Base-by-base conservation (phyloP, 805 yeast species). In the Yarrowia sp. region DNA sequence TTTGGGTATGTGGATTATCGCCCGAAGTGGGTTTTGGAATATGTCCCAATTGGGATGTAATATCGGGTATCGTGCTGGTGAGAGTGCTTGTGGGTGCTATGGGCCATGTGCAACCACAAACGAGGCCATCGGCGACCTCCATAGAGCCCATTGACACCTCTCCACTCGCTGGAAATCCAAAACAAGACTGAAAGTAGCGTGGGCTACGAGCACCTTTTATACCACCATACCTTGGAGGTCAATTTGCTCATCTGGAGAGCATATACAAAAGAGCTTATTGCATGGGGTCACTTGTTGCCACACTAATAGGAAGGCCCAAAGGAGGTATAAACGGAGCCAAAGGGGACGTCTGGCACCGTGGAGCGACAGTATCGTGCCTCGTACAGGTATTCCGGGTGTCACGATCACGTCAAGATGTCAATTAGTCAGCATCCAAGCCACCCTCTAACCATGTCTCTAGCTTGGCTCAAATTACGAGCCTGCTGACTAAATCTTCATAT, bases 221-320 rank as follows among this genome's bases (percentile, higher is more conserved):
- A 58, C 40, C 44, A 40, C 36, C 42, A 43, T 40, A 65, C 68
- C 68, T 65, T 65, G 68, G 42, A 52, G 68, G 68, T 65, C 63
- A 65, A 65, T 53, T 36, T 65, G 68, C 68, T 52, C 68, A 53
- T 33, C 43, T 53, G 44, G 49, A 42, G 49, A 53, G 39, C 49
- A 65, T 19, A 39, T 39, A 55, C 38, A 13, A 7, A 42, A 13
- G 49, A 58, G 64, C 36, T 58, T 33, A 58, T 17, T 17, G n/a
- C 13, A 15, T 3, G 3, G n/a, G 38, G 10, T 3, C 30, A 20
- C 7, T 12, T 15, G 36, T 24, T 9, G 36, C 36, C 36, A 47
- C 36, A 47, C 52, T 30, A 47, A 33, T n/a, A n/a, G 55, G 38
- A 30, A 47, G 30, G 24, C 47, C 47, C 20, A 7, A 42, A 44